A percentile compares a stretch with the other conserved stretches of the same genome.
Conservation (phyloP, 768 basidiomycete genomes). For the Boletus barrowsii region DNA sequence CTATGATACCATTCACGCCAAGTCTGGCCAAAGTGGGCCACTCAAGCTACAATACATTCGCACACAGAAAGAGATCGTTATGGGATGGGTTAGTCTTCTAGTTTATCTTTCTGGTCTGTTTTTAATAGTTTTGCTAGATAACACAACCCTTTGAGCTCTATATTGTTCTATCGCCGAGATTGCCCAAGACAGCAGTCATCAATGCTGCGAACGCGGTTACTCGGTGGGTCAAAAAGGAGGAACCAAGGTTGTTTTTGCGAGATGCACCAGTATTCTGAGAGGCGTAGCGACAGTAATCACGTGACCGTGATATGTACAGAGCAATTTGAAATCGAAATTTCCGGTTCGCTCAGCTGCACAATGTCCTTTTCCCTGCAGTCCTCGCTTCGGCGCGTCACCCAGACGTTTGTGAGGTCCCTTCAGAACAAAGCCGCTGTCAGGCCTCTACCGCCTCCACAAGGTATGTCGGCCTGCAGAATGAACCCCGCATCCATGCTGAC, state of each 20-base stretch:
- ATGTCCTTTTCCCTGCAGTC: constrained; percentile 24
- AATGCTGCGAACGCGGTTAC: constrained; percentile 87
- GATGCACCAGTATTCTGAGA: constrained; percentile 85
- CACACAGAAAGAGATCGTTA: constrained; percentile 81
- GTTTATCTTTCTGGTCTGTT: neutral
- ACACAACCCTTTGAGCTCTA: constrained; percentile 95
- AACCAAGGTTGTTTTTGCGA: constrained; percentile 72
- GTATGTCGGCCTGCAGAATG: constrained; percentile 1
- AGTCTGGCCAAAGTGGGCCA: constrained; percentile 75
- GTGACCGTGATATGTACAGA: constrained; percentile 23
- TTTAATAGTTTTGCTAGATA: constrained; percentile 48
- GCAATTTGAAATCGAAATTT: constrained; percentile 8
- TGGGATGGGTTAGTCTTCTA: constrained; percentile 81
- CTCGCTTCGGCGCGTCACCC: constrained; percentile 18
- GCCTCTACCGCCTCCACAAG: constrained; percentile 24
- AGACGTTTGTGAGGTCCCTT: constrained; percentile 25
- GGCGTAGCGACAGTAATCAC: constrained; percentile 4
- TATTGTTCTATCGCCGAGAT: constrained; percentile 69
- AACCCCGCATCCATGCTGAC: constrained; percentile 3
- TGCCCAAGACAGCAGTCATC: constrained; percentile 87
- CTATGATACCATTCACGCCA: constrained; percentile 87
- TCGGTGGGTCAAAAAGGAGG: constrained; percentile 90
- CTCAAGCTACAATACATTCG: constrained; percentile 86
- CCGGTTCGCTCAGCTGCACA: neutral
- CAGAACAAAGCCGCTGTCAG: constrained; percentile 29